phyloP scores from a whole-genome alignment of 2,329 filamentous ascomycete genomes.

The Penicillium sumatraense region DNA sequence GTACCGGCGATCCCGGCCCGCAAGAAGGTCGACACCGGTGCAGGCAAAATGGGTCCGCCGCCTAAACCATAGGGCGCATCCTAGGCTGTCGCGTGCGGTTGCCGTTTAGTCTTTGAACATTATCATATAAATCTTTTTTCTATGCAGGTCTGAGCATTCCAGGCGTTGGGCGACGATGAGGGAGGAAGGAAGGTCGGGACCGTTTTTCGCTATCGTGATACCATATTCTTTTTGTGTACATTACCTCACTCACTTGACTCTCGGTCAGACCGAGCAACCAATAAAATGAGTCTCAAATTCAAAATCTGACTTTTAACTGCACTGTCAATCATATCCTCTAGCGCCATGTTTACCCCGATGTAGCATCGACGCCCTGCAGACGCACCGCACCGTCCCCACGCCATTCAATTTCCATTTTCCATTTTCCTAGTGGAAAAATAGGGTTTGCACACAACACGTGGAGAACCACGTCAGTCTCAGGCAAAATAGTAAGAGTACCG shows the following conservation, averaged over 20 bases:
- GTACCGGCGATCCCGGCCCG: conserved; percentile 73
- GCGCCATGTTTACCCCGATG: not conserved
- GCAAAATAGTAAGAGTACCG: too few species aligned
- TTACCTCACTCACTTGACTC: not conserved
- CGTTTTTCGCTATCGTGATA: conserved; percentile 2
- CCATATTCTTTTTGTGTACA: conserved; percentile 11
- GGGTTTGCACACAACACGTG: conserved; percentile 12
- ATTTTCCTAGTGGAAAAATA: conserved; percentile 4
- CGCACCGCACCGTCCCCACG: not conserved
- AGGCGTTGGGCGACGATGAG: conserved; percentile 22
- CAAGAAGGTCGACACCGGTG: conserved; percentile 74
- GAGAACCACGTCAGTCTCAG: conserved; percentile 7
- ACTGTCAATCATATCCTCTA: not conserved
- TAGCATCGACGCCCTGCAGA: conserved; percentile 2
- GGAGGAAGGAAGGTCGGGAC: conserved; percentile 1
- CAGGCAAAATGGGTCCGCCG: conserved; percentile 58
- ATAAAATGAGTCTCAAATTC: conserved; percentile 2
- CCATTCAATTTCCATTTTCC: too few species aligned
- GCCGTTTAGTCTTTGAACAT: conserved; percentile 9
- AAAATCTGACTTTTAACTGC: not conserved
- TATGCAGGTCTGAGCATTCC: conserved; percentile 19
- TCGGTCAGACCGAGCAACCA: conserved; percentile 1
- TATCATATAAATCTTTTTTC: not conserved
- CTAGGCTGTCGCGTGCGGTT: conserved; percentile 1
- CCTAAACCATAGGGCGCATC: conserved; percentile 33